Conservation (phyloP, 208 protist species). For the Trypanosoma conorhini region DNA sequence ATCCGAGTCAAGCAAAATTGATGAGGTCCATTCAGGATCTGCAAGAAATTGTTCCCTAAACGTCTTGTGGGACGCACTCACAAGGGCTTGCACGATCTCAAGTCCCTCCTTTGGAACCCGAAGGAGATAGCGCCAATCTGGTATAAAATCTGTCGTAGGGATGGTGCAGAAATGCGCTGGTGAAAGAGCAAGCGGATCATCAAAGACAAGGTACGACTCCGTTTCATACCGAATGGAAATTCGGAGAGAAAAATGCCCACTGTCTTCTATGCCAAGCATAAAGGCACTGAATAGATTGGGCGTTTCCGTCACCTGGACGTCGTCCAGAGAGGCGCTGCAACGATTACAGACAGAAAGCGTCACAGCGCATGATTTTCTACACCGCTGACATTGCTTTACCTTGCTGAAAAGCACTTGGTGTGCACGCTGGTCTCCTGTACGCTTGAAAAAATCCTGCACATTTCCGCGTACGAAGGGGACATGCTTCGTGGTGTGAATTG, state of each 20-base stretch:
- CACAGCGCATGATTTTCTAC: constrained; percentile 16
- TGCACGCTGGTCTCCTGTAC: not conserved
- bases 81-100: constrained; percentile 9
- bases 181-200: constrained; percentile 17
- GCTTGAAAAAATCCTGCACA: not conserved
- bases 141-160: constrained; percentile 16
- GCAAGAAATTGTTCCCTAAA: constrained; percentile 18
- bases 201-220: constrained; percentile 17
- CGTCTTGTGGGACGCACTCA: constrained; percentile 17
- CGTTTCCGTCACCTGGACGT: constrained; percentile 2
- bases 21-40: constrained; percentile 5
- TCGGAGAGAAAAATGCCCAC: constrained; percentile 13
- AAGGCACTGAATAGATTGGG: constrained; percentile 16
- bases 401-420: constrained; percentile 8
- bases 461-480: not conserved
- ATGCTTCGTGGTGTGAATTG: not conserved
- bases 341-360: constrained; percentile 4
- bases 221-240: constrained; percentile 23
- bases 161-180: constrained; percentile 23
- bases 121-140: constrained; percentile 17
- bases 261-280: constrained; percentile 19
- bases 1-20: constrained; percentile 2
- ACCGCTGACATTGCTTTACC: constrained; percentile 2
- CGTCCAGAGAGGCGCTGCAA: constrained; percentile 6
- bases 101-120: constrained; percentile 1